These are phyloP conservation scores for Vitellaria paradoxa DNA, from an alignment of 179 eudicot genomes.

Conservation along the genomic window DNA sequence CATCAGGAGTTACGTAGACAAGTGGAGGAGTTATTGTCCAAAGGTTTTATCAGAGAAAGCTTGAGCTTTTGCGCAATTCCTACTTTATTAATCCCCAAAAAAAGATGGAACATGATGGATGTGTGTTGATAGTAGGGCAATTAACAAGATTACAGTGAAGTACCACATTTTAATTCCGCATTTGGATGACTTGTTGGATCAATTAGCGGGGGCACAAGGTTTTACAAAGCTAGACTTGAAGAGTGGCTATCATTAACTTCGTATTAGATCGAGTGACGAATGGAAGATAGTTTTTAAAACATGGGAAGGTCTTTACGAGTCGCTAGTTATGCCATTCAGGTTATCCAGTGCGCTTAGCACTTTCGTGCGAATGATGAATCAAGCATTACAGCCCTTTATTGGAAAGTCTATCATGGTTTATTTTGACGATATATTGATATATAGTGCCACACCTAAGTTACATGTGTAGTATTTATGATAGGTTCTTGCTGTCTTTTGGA, in stretches of 20 bases:
- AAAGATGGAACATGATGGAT: conserved; percentile 1
- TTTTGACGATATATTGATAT: background rate
- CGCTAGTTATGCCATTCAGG: background rate
- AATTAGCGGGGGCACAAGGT: background rate
- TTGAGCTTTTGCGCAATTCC: background rate
- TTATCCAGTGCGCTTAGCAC: background rate
- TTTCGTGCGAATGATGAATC: background rate
- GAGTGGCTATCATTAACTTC: background rate
- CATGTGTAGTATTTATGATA: background rate
- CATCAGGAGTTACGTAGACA: background rate
- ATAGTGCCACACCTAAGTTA: too few species aligned
- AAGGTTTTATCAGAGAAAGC: background rate
- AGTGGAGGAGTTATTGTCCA: background rate
- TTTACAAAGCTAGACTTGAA: background rate
- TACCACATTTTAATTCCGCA: background rate
- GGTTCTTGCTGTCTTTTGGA: background rate
- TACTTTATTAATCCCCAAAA: background rate
- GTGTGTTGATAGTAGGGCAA: background rate
- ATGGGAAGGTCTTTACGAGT: background rate
- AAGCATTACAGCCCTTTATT: background rate
- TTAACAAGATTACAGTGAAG: background rate
- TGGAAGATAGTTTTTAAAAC: background rate
- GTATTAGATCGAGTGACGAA: background rate
- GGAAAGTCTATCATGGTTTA: background rate
- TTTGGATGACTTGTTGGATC: background rate